Evolutionary conservation across 306 rosid genomes (phyloP), one percentile per base, ranked within the genome.

Genomic region (Acacia confusa): DNA sequence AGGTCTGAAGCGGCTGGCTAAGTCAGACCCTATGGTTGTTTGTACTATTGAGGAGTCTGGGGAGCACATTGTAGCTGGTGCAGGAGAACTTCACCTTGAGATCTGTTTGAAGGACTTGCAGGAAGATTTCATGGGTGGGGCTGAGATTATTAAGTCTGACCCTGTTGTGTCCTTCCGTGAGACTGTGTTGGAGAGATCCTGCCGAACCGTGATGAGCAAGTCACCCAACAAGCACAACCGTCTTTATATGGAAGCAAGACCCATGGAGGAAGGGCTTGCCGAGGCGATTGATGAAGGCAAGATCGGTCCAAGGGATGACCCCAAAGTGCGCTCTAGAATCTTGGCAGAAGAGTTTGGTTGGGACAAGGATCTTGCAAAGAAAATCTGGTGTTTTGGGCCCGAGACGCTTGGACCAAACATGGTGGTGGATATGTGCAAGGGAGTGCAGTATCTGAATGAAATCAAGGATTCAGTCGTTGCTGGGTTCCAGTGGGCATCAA

Each of bases 1-100:
- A 86, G 99, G 99, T 48, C 92, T 95, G 12, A 95, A 95, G 22
- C 87, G 97, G 32, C 61, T 95, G 87, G 97, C 97, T 7, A 95
- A 95, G 85, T 95, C 99, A 4, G 97, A 95, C 78, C 99, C 97
- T 82, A 95, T 93, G 97, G 99, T 95, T 43, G 91, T 90, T 32
- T 95, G 97, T 81, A 75, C 92, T 1, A 95, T 95, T 24, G 97
- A 91, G 83, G 98, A 95, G 82, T 92, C 97, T 9, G 97, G 97
- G 3, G 98, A 95, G 88, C 97, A 95, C 87, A 92, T 92, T 70
- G 86, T 95, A 45, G 97, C 98, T 24, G 98, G 97, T 85, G 98
- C 97, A 3, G 97, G 98, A 60, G 98, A 95, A 78, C 98, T 95
- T 22, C 98, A 94, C 64, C 94, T 94, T 1, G 98, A 94, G 70